Conservation (phyloP, 1,139 yeast genomes). For the Pichia sp. region DNA sequence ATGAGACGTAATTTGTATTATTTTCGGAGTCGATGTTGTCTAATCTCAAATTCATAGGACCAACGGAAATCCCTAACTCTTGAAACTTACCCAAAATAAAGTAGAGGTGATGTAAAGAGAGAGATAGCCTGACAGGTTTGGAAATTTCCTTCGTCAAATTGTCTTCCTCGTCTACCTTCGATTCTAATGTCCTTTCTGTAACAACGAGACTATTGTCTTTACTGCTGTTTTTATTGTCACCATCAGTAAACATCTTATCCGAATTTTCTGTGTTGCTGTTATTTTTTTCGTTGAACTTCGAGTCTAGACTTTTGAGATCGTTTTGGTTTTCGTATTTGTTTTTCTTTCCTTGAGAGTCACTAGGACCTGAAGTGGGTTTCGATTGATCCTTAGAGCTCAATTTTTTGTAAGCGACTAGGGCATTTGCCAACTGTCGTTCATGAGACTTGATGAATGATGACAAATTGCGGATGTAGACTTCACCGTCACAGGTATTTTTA, state of each 20-base stretch:
- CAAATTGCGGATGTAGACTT: constrained; percentile 36
- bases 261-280: neutral
- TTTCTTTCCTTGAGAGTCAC: neutral
- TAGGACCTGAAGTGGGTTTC: constrained; percentile 20
- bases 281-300: neutral
- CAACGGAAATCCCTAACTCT: constrained; percentile 52
- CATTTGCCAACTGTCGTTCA: constrained; percentile 37
- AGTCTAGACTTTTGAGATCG: neutral
- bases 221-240: neutral
- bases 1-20: constrained; percentile 38
- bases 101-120: constrained; percentile 62
- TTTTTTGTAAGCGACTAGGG: constrained; percentile 34
- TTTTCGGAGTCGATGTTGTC: constrained; percentile 60
- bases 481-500: constrained; percentile 36
- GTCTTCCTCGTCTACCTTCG: constrained; percentile 15
- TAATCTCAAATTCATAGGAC: constrained; percentile 57
- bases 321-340: neutral
- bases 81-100: constrained; percentile 57
- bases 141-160: constrained; percentile 16
- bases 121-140: constrained; percentile 50
- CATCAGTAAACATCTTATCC: neutral
- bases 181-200: neutral
- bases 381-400: constrained; percentile 32
- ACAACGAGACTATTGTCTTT: neutral
- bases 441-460: constrained; percentile 37